Evolutionary conservation across 192 early-diverging fungal genomes (phyloP).

Genomic region (Podila minutissima): DNA sequence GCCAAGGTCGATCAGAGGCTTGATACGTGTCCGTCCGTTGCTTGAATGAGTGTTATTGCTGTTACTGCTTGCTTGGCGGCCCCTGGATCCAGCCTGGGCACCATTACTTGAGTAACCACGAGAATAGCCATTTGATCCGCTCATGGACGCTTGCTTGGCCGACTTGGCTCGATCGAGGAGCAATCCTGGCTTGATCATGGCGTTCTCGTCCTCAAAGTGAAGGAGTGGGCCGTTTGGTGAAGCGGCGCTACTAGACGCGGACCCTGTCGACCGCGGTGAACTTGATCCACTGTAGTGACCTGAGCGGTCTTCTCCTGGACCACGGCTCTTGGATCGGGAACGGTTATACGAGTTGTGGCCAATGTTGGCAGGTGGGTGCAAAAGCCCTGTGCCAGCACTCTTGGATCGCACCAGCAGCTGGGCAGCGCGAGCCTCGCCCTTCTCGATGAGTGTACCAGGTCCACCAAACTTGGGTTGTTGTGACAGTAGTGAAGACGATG

Average conservation of each 20-base stretch:
- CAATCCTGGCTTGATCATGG: conserved; percentile 46
- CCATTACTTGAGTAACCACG: too few species aligned
- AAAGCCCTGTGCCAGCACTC: conserved; percentile 29
- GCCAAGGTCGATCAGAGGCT: conserved; percentile 35
- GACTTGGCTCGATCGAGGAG: conserved; percentile 31
- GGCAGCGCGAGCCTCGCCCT: conserved; percentile 27
- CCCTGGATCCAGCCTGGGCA: neutral
- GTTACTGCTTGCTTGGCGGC: conserved; percentile 1
- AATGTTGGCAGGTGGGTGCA: conserved; percentile 21
- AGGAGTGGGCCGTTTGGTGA: conserved; percentile 33
- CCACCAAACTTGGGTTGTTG: conserved; percentile 33
- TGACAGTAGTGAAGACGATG: neutral
- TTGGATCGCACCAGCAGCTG: conserved; percentile 23
- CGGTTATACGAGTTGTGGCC: neutral
- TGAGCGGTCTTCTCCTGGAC: conserved; percentile 24
- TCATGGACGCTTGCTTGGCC: conserved; percentile 16
- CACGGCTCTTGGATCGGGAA: conserved; percentile 32
- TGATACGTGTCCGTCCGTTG: conserved; percentile 4
- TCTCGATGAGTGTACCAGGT: conserved; percentile 36
- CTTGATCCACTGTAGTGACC: neutral
- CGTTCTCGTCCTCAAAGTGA: conserved; percentile 30
- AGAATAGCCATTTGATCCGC: too few species aligned
- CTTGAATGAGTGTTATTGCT: neutral
- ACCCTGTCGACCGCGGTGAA: conserved; percentile 16
- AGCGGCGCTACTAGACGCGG: neutral